phyloP scores from a whole-genome alignment of 805 yeast species.

The Jamesozyma gamospora region DNA sequence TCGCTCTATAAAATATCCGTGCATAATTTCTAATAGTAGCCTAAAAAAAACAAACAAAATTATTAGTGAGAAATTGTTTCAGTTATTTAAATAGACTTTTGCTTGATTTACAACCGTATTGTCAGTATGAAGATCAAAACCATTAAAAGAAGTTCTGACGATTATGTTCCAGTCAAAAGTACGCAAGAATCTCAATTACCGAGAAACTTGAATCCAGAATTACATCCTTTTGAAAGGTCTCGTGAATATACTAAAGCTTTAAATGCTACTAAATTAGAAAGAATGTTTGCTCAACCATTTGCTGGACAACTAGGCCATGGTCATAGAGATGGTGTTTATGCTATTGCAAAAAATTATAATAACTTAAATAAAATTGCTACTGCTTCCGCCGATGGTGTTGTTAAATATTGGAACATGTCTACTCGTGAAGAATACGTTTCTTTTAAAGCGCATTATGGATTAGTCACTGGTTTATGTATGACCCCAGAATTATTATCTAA shows the following conservation, averaged over 20 bases:
- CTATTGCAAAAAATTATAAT: slow-evolving; percentile 68
- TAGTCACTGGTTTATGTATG: slow-evolving; percentile 76
- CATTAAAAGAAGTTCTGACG: slow-evolving; percentile 79
- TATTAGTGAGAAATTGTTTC: too few species aligned
- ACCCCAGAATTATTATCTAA: slow-evolving; percentile 37
- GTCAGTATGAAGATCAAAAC: slow-evolving; percentile 79
- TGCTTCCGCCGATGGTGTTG: slow-evolving; percentile 91
- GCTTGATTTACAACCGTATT: too few species aligned
- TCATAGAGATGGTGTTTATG: slow-evolving; percentile 88
- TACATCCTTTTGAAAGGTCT: slow-evolving; percentile 96
- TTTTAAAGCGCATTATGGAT: slow-evolving; percentile 82
- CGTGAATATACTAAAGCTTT: slow-evolving; percentile 91
- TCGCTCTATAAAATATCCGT: not conserved
- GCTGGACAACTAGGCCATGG: slow-evolving; percentile 91
- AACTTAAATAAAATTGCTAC: slow-evolving; percentile 70
- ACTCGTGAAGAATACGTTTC: slow-evolving; percentile 65
- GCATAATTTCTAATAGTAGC: too few species aligned
- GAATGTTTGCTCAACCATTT: slow-evolving; percentile 97
- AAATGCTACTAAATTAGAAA: slow-evolving; percentile 88
- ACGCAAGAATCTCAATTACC: slow-evolving; percentile 82
- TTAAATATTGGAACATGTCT: slow-evolving; percentile 88
- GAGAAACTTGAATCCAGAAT: slow-evolving; percentile 82
- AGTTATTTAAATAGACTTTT: too few species aligned
- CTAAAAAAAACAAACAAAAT: too few species aligned
- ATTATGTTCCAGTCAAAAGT: slow-evolving; percentile 84